Percentiles rank a stretch among this genome's conserved stretches.
Conservation (phyloP, 108 stramenopile species). For the Cyclotella kingstonii region DNA sequence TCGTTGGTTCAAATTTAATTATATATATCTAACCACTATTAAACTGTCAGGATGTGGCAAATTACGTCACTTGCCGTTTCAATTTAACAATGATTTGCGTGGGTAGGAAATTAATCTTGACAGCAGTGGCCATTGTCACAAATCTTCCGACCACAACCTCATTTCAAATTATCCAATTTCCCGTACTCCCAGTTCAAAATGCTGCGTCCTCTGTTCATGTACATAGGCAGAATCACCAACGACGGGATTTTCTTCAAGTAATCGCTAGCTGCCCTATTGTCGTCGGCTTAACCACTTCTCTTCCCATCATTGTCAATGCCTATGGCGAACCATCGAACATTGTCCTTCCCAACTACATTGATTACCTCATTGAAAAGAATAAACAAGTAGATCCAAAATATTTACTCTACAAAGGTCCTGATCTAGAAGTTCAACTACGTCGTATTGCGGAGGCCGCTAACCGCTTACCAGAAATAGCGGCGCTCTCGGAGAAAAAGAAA, state of each 20-base stretch:
- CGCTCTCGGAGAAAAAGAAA: conserved; percentile 55
- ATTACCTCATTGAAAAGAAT: conserved; percentile 69
- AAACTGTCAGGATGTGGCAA: too few species aligned
- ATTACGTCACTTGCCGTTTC: too few species aligned
- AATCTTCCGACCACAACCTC: background rate
- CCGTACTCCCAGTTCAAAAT: background rate
- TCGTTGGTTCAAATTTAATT: too few species aligned
- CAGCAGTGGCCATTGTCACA: too few species aligned
- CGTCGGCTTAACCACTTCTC: background rate
- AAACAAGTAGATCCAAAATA: conserved; percentile 24
- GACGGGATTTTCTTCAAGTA: conserved; percentile 34
- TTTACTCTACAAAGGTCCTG: conserved; percentile 59
- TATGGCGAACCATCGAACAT: conserved; percentile 56
- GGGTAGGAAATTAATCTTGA: background rate
- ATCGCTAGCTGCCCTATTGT: conserved; percentile 2
- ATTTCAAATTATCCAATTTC: background rate
- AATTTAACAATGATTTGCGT: too few species aligned
- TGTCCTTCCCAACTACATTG: conserved; percentile 69
- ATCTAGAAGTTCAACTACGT: conserved; percentile 43
- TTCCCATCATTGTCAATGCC: conserved; percentile 38
- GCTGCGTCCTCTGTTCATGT: background rate
- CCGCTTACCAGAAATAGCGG: conserved; percentile 50
- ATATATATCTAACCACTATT: too few species aligned
- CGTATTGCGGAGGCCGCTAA: conserved; percentile 48
- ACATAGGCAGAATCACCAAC: conserved; percentile 2